Evolutionary conservation across 2,329 filamentous ascomycete species (phyloP).

Genomic region (Fusarium protoensiforme): DNA sequence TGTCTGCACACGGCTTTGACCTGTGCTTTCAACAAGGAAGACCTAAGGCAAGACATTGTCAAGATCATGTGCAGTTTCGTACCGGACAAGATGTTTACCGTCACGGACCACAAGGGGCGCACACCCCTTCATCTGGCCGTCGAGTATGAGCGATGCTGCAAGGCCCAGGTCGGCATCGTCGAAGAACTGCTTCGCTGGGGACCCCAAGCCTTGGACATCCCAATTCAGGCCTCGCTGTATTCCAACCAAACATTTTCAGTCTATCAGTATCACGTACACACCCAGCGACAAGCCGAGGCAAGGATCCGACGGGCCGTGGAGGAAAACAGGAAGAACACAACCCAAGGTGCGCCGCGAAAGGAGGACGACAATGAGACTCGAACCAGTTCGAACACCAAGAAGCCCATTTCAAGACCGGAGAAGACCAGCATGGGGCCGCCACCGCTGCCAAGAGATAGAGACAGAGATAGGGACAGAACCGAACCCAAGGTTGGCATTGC

Average conservation of each 20-base stretch:
- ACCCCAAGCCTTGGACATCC: background rate
- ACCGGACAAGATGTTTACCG: constrained; percentile 7
- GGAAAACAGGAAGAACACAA: background rate
- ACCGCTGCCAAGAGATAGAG: background rate
- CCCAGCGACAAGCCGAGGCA: background rate
- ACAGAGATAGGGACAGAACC: background rate
- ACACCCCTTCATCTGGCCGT: constrained; percentile 11
- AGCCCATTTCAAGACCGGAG: background rate
- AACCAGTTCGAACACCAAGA: background rate
- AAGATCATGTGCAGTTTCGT: constrained; percentile 9
- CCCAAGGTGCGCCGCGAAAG: background rate
- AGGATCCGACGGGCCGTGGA: background rate
- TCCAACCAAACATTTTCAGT: background rate
- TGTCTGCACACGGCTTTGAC: constrained; percentile 2
- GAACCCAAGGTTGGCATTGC: background rate
- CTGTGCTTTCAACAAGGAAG: background rate
- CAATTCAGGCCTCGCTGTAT: background rate
- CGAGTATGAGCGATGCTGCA: constrained; percentile 7
- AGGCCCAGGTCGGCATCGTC: background rate
- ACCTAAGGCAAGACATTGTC: background rate
- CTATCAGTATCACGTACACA: constrained; percentile 4
- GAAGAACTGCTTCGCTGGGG: background rate
- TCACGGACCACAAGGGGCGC: background rate
- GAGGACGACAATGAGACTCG: background rate
- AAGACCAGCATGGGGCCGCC: constrained; percentile 3